Base-by-base conservation (phyloP, 441 rosid genomes). In the Corymbia citriodora region DNA sequence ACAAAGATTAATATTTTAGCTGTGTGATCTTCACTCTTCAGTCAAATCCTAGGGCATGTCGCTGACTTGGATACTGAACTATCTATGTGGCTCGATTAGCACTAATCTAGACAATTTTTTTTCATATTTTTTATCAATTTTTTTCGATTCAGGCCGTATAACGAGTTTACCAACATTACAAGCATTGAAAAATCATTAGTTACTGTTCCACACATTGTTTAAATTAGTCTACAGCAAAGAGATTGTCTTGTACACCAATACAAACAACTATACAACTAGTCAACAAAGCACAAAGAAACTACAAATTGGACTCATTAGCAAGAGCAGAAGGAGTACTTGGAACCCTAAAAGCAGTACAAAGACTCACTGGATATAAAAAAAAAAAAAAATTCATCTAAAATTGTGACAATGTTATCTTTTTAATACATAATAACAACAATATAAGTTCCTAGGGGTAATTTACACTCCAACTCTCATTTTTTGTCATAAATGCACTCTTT, bases 71-170 rank as follows among this genome's bases (percentile, higher is more conserved):
- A 40, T 40, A 40, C 45, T 59, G 7, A 59, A 59, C 0, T 1
- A 23, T 3, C 25, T 59, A 59, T 59, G 25, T 59, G n/a, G 25
- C 65, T 10, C 10, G 7, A 1, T 1, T 6, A 59, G 0, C 13
- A 2, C n/a, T 59, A 59, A 59, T 7, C 7, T 25, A 7, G 14
- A 25, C 1, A 59, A 25, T 25, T 59, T 59, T 7, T 57, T 59
- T 59, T 59, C 14, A 59, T 0, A 59, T 5, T 59, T 57, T 59
- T 23, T 23, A 23, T 25, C 10, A 59, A 2, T 23, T 25, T 25
- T 25, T 55, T 25, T 59, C 63, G 10, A 59, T 59, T 59, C 25
- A 23, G 0, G n/a, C n/a, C 10, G 8, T 19, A 72, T 0, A 72
- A 19, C 15, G 18, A 36, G 82, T 36, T 36, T 36, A 72, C 49